These are phyloP conservation scores for Pisolithus orientalis DNA, from an alignment of 768 basidiomycete genomes.

Conservation along the genomic window DNA sequence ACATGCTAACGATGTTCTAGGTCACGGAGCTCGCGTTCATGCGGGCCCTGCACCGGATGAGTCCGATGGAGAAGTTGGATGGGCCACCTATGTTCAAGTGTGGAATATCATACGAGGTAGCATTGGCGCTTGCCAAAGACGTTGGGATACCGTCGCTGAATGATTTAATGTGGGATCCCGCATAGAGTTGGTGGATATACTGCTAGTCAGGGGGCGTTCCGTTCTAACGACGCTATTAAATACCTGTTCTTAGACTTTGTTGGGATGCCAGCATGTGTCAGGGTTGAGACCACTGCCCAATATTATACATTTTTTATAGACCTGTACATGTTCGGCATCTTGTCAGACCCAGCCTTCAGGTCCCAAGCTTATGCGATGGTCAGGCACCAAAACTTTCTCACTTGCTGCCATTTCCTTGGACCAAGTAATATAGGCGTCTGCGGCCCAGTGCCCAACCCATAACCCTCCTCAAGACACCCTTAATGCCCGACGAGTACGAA, in stretches of 20 bases:
- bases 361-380: neutral
- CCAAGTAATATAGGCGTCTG: neutral
- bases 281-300: neutral
- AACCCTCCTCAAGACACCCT: neutral
- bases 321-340: too few species aligned
- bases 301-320: neutral
- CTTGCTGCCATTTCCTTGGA: conserved; percentile 1
- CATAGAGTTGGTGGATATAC: conserved; percentile 2
- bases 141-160: conserved; percentile 48
- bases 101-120: conserved; percentile 56
- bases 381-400: conserved; percentile 11
- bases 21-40: conserved; percentile 59
- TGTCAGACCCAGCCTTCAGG: too few species aligned
- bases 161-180: conserved; percentile 66
- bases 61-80: conserved; percentile 56
- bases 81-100: conserved; percentile 70
- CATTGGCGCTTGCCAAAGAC: conserved; percentile 50
- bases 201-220: neutral
- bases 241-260: neutral
- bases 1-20: conserved; percentile 30
- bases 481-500: conserved; percentile 15
- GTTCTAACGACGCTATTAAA: neutral
- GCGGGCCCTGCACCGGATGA: conserved; percentile 61
- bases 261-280: neutral
- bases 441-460: conserved; percentile 4